Conservation (phyloP, 495 filamentous ascomycete species). For the Thozetella sp. region DNA sequence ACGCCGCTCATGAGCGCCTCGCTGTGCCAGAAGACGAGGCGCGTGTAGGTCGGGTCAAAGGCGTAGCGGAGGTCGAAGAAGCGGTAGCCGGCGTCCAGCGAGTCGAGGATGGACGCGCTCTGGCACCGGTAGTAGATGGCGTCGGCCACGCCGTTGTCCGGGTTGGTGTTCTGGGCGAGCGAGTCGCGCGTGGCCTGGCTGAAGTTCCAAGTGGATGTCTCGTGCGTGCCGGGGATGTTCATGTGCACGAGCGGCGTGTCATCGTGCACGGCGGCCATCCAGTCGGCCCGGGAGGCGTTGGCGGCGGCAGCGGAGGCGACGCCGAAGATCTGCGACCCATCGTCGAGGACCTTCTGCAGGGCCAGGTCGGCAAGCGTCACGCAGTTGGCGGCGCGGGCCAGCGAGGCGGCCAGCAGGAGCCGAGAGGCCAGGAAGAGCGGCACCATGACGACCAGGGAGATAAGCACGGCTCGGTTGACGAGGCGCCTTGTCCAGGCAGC, state of each 20-base stretch:
- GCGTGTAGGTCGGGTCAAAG: slow-evolving; percentile 42
- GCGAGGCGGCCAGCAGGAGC: neutral
- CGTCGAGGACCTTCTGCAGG: slow-evolving; percentile 39
- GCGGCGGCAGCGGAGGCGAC: slow-evolving; percentile 21
- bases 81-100: slow-evolving; percentile 47
- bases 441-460: slow-evolving; percentile 2
- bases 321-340: slow-evolving; percentile 45
- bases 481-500: neutral
- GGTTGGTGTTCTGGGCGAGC: slow-evolving; percentile 35
- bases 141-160: slow-evolving; percentile 14
- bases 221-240: slow-evolving; percentile 57
- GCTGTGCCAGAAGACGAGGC: slow-evolving; percentile 52
- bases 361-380: slow-evolving; percentile 32
- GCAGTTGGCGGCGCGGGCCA: neutral
- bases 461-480: neutral
- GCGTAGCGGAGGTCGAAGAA: slow-evolving; percentile 56
- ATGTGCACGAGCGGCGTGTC: slow-evolving; percentile 42
- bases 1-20: slow-evolving; percentile 43
- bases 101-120: slow-evolving; percentile 27
- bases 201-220: slow-evolving; percentile 59
- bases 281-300: slow-evolving; percentile 18
- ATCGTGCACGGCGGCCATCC: slow-evolving; percentile 50
- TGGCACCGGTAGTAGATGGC: slow-evolving; percentile 46
- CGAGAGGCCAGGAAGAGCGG: slow-evolving; percentile 8
- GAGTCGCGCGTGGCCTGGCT: slow-evolving; percentile 39